These are phyloP conservation scores for Colletotrichum navitas DNA, from an alignment of 2,329 filamentous ascomycete species.

Conservation along the genomic window DNA sequence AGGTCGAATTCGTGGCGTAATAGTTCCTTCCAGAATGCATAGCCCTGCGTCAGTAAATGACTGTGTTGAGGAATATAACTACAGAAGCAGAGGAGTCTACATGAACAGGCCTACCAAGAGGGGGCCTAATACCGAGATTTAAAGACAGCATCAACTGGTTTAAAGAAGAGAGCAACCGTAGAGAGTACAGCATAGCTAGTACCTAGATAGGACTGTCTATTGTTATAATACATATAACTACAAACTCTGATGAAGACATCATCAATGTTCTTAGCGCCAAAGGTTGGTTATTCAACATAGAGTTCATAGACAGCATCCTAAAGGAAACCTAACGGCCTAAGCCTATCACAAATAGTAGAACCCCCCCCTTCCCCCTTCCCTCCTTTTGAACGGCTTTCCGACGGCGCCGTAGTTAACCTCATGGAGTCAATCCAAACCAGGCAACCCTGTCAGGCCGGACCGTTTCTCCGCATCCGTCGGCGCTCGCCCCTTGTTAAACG, in stretches of 20 bases:
- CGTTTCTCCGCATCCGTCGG: no score
- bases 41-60: conserved; percentile 52
- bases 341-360: conserved; percentile 14
- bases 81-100: conserved; percentile 44
- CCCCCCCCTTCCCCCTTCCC: no score
- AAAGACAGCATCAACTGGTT: conserved; percentile 60
- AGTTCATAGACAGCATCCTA: conserved; percentile 56
- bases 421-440: no score
- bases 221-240: conserved; percentile 59
- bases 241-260: conserved; percentile 52
- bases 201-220: conserved; percentile 86
- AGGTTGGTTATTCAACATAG: conserved; percentile 48
- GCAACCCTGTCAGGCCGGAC: no score
- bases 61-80: conserved; percentile 53
- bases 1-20: not conserved
- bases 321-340: conserved; percentile 53
- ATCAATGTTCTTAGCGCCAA: conserved; percentile 13
- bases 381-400: no score
- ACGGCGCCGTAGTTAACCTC: no score
- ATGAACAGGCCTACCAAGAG: conserved; percentile 45
- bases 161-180: conserved; percentile 57
- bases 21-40: conserved; percentile 27
- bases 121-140: conserved; percentile 31
- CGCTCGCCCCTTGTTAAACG: not conserved
- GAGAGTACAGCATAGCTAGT: conserved; percentile 72